Conservation (phyloP, 2,329 filamentous ascomycete species). For the Aspergillus sp. region DNA sequence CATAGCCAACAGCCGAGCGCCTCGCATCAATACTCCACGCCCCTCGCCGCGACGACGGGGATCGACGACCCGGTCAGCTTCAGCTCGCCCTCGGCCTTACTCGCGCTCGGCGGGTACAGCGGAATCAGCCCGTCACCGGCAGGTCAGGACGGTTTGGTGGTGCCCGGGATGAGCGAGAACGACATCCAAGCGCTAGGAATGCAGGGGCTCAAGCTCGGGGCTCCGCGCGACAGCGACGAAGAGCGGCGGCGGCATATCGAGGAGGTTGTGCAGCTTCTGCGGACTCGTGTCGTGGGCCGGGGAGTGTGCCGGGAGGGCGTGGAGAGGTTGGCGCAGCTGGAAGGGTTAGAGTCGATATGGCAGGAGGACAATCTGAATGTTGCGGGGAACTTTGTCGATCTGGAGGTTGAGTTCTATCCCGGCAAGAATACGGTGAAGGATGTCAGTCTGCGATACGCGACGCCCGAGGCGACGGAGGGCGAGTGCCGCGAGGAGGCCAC, state of each 20-base stretch:
- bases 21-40: conserved; percentile 36
- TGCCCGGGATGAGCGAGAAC: conserved; percentile 27
- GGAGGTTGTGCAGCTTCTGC: conserved; percentile 32
- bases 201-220: conserved; percentile 27
- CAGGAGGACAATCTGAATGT: conserved; percentile 38
- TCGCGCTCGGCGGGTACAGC: conserved; percentile 35
- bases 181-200: conserved; percentile 33
- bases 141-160: conserved; percentile 27
- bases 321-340: conserved; percentile 33
- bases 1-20: conserved; percentile 26
- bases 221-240: conserved; percentile 30
- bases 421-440: conserved; percentile 33
- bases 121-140: conserved; percentile 34
- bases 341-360: conserved; percentile 39
- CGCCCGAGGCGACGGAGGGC: conserved; percentile 31
- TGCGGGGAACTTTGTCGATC: conserved; percentile 38
- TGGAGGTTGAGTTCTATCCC: conserved; percentile 37
- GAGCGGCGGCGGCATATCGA: conserved; percentile 34
- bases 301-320: conserved; percentile 36
- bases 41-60: conserved; percentile 27
- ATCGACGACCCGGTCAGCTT: conserved; percentile 35
- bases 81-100: conserved; percentile 37
- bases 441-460: conserved; percentile 36
- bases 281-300: conserved; percentile 32
- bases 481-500: conserved; percentile 35